Conservation (phyloP, 2,329 filamentous ascomycete species). For the Phialophora macrospora region DNA sequence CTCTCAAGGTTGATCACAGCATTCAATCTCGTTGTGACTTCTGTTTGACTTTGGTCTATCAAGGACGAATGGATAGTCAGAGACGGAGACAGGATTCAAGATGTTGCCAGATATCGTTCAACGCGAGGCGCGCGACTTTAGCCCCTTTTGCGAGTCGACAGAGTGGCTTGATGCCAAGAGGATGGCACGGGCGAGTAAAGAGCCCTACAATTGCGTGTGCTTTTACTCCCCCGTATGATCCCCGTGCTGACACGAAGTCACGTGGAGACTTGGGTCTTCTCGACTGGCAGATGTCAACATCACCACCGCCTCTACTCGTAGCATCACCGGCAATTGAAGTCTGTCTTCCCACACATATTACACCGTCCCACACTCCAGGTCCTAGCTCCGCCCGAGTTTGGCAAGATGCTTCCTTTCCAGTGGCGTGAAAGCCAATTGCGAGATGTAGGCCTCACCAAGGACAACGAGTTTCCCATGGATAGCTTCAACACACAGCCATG, state of each 20-base stretch:
- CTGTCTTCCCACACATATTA: not conserved
- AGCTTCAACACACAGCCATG: not conserved
- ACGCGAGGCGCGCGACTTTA: not conserved
- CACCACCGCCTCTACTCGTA: not conserved
- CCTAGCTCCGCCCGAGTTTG: not conserved
- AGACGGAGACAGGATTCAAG: not conserved
- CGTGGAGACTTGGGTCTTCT: not conserved
- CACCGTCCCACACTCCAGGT: no score
- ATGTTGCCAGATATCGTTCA: not conserved
- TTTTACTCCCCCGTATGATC: not conserved
- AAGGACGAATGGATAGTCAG: accelerated
- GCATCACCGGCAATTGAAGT: not conserved
- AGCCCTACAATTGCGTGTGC: not conserved
- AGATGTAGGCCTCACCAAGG: not conserved
- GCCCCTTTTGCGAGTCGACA: not conserved
- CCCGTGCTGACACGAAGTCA: not conserved
- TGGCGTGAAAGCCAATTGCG: not conserved
- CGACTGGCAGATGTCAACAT: not conserved
- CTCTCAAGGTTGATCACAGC: not conserved
- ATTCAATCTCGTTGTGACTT: not conserved
- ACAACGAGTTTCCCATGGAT: slow-evolving; percentile 2
- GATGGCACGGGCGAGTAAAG: not conserved
- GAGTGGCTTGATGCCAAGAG: not conserved
- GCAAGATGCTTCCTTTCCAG: not conserved
- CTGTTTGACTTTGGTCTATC: no score